Base-by-base conservation (phyloP, 2,329 filamentous ascomycete genomes). In the Pyricularia sp. region DNA sequence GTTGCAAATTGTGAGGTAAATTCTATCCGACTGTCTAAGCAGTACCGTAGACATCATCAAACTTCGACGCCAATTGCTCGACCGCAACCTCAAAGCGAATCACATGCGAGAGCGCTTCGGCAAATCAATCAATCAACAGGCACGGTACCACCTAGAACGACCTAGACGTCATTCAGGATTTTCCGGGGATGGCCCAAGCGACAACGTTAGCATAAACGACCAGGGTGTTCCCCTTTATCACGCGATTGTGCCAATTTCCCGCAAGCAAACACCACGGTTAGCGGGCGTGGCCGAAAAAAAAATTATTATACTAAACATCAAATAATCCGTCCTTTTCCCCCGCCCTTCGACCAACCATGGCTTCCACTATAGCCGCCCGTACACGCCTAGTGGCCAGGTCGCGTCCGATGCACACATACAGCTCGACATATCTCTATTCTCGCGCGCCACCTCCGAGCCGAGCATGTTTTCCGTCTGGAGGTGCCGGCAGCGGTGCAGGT, bases 371-470 rank as follows among this genome's bases (percentile, higher is more conserved):
- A 50, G 64, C 64, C 64, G 12, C 64, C 33, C 11, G 31, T 33
- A 66, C 33, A 61, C 58, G 58, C 58, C 58, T 61, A 61, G 58
- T 61, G 58, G n/a, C 58, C 58, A 61, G 58, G 58, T 61, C 58
- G 25, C 58, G 58, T 26, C n/a, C 58, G 14, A 61, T 61, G 58
- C 58, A 61, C 58, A 61, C 58, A 1, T 61, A 61, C 58, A 61
- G 58, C 23, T 61, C 58, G 11, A 61, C 58, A 23, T 26, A 61
- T 26, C 58, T 61, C 23, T 26, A 61, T 23, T 61, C 58, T 11
- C 58, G 58, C 23, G 58, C 58, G 23, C 58, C 58, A 26, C 58
- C 58, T 6, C 58, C 58, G 58, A 61, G 58, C 58, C 58, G 58
- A 26, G 58, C 58, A 26, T 61, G 58, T 17, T 61, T 61, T n/a